Conservation (phyloP, 306 rosid genomes). For the Prunus padus region DNA sequence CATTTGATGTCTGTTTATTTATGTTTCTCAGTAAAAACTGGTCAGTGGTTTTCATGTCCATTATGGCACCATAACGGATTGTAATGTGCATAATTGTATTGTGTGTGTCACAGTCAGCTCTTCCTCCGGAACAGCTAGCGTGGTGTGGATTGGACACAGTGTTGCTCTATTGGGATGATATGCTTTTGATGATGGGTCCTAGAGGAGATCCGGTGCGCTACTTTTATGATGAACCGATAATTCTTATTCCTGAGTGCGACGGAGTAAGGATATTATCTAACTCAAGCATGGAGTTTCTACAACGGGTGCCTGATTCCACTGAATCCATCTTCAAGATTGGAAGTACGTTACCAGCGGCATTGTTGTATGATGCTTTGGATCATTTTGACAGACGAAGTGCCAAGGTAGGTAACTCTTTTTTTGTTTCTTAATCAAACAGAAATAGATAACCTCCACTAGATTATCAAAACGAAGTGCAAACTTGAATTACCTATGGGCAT, state of each 20-base stretch:
- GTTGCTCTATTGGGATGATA: conserved; percentile 93
- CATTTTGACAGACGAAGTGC: conserved; percentile 98
- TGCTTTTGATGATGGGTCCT: conserved; percentile 97
- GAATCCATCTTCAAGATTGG: conserved; percentile 92
- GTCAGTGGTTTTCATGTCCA: background rate
- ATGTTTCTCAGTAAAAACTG: background rate
- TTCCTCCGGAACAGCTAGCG: conserved; percentile 84
- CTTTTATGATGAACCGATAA: conserved; percentile 80
- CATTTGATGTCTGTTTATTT: background rate
- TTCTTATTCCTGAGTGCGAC: conserved; percentile 90
- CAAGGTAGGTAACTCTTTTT: conserved; percentile 52
- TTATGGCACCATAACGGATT: background rate
- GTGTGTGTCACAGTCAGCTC: conserved; percentile 63
- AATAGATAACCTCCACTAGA: background rate
- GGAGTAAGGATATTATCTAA: conserved; percentile 96
- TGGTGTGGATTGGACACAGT: conserved; percentile 99
- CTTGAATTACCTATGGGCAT: background rate
- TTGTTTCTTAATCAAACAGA: background rate
- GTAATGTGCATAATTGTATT: conserved; percentile 23
- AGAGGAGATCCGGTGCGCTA: conserved; percentile 86
- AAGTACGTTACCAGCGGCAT: conserved; percentile 95
- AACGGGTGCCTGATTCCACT: conserved; percentile 91
- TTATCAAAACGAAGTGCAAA: background rate
- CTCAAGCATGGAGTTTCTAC: conserved; percentile 85
- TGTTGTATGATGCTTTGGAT: conserved; percentile 90